phyloP scores from a whole-genome alignment of 2,329 filamentous ascomycete species.

The Pseudocercospora eumusae region DNA sequence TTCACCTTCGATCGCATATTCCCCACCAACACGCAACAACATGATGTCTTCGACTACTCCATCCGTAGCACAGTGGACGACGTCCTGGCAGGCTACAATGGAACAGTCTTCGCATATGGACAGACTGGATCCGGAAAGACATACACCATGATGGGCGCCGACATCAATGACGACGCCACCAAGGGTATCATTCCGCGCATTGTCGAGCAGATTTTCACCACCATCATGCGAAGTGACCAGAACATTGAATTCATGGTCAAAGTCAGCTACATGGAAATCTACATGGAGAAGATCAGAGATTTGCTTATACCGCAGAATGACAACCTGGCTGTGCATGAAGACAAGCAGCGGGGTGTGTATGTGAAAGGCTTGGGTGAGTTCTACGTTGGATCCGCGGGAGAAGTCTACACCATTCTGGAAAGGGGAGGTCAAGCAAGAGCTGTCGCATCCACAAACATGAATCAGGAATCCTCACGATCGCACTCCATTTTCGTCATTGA shows the following conservation, averaged over 20 bases:
- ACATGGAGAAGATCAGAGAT: slow-evolving; percentile 98
- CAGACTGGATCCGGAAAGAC: slow-evolving; percentile 99
- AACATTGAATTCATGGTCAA: slow-evolving; percentile 99
- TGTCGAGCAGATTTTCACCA: slow-evolving; percentile 95
- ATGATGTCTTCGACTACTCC: slow-evolving; percentile 96
- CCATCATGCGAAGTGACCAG: slow-evolving; percentile 84
- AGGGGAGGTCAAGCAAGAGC: slow-evolving; percentile 84
- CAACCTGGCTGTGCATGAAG: slow-evolving; percentile 95
- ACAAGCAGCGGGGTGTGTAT: slow-evolving; percentile 93
- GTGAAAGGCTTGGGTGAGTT: slow-evolving; percentile 94
- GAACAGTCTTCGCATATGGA: slow-evolving; percentile 96
- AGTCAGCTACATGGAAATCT: slow-evolving; percentile 99
- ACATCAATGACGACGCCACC: slow-evolving; percentile 84
- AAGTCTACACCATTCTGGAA: slow-evolving; percentile 96
- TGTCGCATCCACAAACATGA: slow-evolving; percentile 98
- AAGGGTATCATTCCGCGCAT: slow-evolving; percentile 97
- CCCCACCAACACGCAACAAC: slow-evolving; percentile 85
- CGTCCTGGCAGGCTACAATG: slow-evolving; percentile 98
- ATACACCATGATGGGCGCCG: slow-evolving; percentile 97
- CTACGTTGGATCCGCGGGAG: slow-evolving; percentile 91
- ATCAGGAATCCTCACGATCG: slow-evolving; percentile 94
- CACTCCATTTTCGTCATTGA: slow-evolving; percentile 98
- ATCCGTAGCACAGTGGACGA: slow-evolving; percentile 95
- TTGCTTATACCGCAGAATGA: slow-evolving; percentile 89
- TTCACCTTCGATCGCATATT: slow-evolving; percentile 99